Percentiles rank a stretch among this genome's conserved stretches.
These are phyloP conservation scores for Cyclotella atomus DNA, from an alignment of 108 stramenopile genomes.

Conservation along the genomic window DNA sequence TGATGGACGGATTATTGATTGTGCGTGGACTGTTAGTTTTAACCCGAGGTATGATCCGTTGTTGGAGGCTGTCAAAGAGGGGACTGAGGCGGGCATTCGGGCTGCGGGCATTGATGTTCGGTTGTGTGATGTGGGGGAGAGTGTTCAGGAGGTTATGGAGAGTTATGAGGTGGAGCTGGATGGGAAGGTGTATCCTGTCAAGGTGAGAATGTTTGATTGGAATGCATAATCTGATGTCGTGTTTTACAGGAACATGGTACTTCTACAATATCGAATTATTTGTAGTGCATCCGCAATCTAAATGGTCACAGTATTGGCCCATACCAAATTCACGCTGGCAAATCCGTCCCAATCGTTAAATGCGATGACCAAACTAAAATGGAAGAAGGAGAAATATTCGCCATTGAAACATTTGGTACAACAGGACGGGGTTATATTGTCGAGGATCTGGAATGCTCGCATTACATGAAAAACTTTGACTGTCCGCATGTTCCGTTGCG, in stretches of 20 bases:
- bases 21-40: conserved; percentile 98
- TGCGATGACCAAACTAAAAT: conserved; percentile 93
- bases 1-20: conserved; percentile 98
- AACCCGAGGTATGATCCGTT: conserved; percentile 93
- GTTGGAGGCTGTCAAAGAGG: conserved; percentile 93
- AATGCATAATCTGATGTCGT: no score
- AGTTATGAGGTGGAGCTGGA: conserved; percentile 96
- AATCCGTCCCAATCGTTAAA: conserved; percentile 97
- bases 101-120: conserved; percentile 97
- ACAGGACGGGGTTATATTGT: conserved; percentile 97
- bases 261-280: no score
- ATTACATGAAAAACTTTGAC: conserved; percentile 98
- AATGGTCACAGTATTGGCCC: conserved; percentile 98
- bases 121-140: conserved; percentile 96
- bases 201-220: conserved; percentile 47
- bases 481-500: conserved; percentile 96
- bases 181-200: conserved; percentile 92
- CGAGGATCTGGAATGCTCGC: conserved; percentile 98
- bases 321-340: conserved; percentile 98
- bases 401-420: conserved; percentile 98
- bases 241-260: no score
- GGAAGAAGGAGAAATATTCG: conserved; percentile 99
- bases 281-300: conserved; percentile 88
- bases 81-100: conserved; percentile 93
- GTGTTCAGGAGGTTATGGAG: conserved; percentile 99